phyloP scores from a whole-genome alignment of 2,329 filamentous ascomycete genomes.

The Incumbomyces lentus region DNA sequence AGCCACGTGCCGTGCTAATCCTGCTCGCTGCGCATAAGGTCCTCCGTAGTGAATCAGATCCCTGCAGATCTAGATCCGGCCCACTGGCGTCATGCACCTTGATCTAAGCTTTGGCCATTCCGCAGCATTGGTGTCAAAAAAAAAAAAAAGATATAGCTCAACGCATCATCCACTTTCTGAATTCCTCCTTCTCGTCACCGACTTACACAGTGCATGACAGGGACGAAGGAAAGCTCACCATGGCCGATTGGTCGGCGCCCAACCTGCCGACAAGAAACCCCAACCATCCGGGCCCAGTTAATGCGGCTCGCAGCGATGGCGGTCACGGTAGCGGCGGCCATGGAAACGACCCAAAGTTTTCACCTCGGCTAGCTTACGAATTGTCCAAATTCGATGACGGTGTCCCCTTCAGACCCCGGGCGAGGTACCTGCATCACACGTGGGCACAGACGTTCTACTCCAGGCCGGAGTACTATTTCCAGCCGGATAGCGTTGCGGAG shows the following conservation, averaged over 20 bases:
- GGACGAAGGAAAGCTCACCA: not conserved
- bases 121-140: not conserved
- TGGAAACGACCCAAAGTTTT: slow-evolving; percentile 24
- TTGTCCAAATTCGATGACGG: slow-evolving; percentile 48
- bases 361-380: slow-evolving; percentile 43
- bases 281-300: slow-evolving; percentile 4
- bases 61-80: not conserved
- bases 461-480: slow-evolving; percentile 80
- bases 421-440: slow-evolving; percentile 69
- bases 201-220: too few species aligned
- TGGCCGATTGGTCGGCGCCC: slow-evolving; percentile 18
- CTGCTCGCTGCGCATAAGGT: too few species aligned
- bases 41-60: too few species aligned
- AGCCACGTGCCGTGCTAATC: too few species aligned
- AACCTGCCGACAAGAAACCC: slow-evolving; percentile 15
- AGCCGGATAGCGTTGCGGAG: slow-evolving; percentile 67
- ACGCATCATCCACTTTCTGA: too few species aligned
- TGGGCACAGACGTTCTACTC: slow-evolving; percentile 93
- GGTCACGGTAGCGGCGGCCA: not conserved
- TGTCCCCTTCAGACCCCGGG: slow-evolving; percentile 66
- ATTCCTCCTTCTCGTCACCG: too few species aligned
- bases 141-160: too few species aligned
- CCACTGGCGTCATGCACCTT: slow-evolving; percentile 1
- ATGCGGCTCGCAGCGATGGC: too few species aligned
- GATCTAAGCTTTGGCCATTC: not conserved